Base-by-base conservation (phyloP, 306 rosid species). In the Vigna mungo region DNA sequence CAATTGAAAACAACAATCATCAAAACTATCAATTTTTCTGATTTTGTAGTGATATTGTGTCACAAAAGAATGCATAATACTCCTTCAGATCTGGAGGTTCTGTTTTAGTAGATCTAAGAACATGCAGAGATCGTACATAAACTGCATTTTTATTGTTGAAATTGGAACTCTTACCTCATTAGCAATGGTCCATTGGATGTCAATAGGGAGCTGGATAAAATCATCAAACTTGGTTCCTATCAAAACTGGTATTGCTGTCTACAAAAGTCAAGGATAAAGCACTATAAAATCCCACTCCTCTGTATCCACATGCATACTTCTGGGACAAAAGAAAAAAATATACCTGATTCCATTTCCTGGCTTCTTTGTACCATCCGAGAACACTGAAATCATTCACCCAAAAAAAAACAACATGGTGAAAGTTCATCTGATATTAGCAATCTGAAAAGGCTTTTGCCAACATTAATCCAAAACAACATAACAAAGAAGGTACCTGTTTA, bases 211-310 rank as follows among this genome's bases (percentile, higher is more conserved):
- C 63, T 92, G 99, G 86, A 95, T 92, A 86, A 95, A 95, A 62
- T 95, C 99, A 48, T 95, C 99, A 75, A 92, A 95, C 81, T 95
- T 95, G 60, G 97, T 90, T 79, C 98, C 98, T 65, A 95, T 82
- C 80, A 95, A 83, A 46, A 95, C 87, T 59, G 97, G 99, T 80
- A 95, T 89, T 82, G 97, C 97, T 1, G 92, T 86, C 99, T 95
- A 43, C 78, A 83, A 79, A 72, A 84, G 76, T 43, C 17, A 61
- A 39, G 13, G 36, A 67, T 27, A 67, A 53, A 64, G 4, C 47
- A 65, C 21, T 12, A 9, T 53, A 37, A 79, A 56, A 78, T 65
- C 21, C 60, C 20, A 25, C 6, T 21, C 59, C 15, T 53, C 72
- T 65, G 56, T 53, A 54, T 71, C 76, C 47, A 23, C 49, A 64